Base-by-base conservation (phyloP, 257 asterid species). In the Nicotiana obtusifolia region DNA sequence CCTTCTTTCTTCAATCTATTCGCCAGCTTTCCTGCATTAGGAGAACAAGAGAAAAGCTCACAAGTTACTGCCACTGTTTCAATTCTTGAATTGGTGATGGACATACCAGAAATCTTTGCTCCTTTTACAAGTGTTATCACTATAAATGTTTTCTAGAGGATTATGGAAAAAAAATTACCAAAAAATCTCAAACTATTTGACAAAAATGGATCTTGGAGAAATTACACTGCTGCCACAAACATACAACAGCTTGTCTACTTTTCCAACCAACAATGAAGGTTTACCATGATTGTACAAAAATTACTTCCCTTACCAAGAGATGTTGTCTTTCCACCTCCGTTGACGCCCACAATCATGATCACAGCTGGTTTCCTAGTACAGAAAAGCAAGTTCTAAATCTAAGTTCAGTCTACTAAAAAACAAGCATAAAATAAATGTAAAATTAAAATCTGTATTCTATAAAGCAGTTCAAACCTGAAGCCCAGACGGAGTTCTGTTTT, bases 251-350 rank as follows among this genome's bases (percentile, higher is more conserved):
- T 14, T 49, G 26, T 47, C 79, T 73, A 44, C 9, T 73, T 73
- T 47, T 7, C 79, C 62, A 15, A 49, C 77, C 35, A 65, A 30
- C 6, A 30, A 80, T 49, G 62, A 49, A 75, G 44, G 0, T 75
- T 75, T 75, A 80, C 28, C 65, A 47, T 80, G 41, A 26, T 53
- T 71, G 19, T 3, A 30, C 78, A 80, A n/a, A 80, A 65, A 52
- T 20, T 16, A 28, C 14, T 16, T 61, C 62, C 86, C 94, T 89
- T 91, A 94, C 99, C 98, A 16, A 96, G 95, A 69, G 99, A 93
- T 37, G 98, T 94, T 33, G 99, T 96, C 90, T 96, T 96, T 82
- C 98, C 99, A 57, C 99, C 99, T 83, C 99, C 99, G 86, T 96
- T 96, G 84, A 96, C 98, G 82, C 99, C 99, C 82, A 96, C 97